Evolutionary conservation across 148 eudicot species (phyloP).

Genomic region (Amaranthus palmeri): DNA sequence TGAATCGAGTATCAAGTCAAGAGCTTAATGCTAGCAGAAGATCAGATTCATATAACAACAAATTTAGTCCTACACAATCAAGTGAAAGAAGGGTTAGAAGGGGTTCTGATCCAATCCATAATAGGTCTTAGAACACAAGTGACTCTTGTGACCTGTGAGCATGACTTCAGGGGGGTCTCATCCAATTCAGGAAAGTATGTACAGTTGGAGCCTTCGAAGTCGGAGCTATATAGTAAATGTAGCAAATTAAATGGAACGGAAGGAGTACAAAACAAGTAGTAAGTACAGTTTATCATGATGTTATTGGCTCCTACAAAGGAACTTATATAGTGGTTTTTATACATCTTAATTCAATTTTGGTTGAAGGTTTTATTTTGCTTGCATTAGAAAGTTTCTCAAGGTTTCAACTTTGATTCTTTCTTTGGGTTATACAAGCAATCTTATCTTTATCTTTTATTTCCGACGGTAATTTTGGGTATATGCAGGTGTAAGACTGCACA

Average conservation of each 20-base stretch:
- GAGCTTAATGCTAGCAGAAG: slow-evolving; percentile 28
- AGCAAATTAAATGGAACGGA: too few species aligned
- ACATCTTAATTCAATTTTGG: slow-evolving; percentile 25
- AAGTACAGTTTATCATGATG: slow-evolving; percentile 24
- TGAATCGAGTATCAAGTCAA: slow-evolving; percentile 31
- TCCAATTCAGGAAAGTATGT: slow-evolving; percentile 23
- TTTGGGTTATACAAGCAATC: slow-evolving; percentile 5
- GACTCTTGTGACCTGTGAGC: not conserved
- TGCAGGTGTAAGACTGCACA: too few species aligned
- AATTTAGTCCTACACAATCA: slow-evolving; percentile 36
- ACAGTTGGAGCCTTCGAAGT: slow-evolving; percentile 25
- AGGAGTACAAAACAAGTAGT: slow-evolving; percentile 13
- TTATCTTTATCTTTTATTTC: slow-evolving; percentile 11
- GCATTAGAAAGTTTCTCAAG: slow-evolving; percentile 21
- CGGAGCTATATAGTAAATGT: not conserved
- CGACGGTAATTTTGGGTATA: too few species aligned
- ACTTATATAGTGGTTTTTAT: slow-evolving; percentile 23
- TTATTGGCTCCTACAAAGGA: slow-evolving; percentile 14
- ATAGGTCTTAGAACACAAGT: slow-evolving; percentile 38
- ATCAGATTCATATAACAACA: slow-evolving; percentile 28
- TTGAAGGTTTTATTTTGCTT: slow-evolving; percentile 20
- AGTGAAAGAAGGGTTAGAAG: slow-evolving; percentile 57
- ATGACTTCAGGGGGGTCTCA: slow-evolving; percentile 9
- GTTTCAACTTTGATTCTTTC: slow-evolving; percentile 5
- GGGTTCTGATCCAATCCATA: slow-evolving; percentile 89